Percentiles rank a stretch among this genome's conserved stretches.
Evolutionary conservation across 192 early-diverging fungal species (phyloP).

Genomic region (Chytriomyces confervae): DNA sequence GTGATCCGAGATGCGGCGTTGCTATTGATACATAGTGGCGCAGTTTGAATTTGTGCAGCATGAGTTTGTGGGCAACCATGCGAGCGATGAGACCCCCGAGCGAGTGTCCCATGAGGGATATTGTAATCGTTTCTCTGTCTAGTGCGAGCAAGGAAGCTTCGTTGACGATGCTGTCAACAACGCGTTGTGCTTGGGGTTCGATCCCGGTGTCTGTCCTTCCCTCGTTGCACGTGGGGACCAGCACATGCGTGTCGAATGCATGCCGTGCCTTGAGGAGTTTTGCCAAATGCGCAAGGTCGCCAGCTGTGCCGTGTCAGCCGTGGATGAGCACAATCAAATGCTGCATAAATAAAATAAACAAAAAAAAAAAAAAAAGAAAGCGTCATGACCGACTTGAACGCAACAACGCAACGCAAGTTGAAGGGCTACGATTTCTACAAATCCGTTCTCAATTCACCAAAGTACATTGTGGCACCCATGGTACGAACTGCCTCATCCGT

Average conservation of each 20-base stretch:
- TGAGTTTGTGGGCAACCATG: background rate
- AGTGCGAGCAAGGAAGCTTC: background rate
- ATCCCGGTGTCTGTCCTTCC: background rate
- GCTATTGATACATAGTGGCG: slow-evolving; percentile 8
- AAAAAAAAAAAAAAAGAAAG: too few species aligned
- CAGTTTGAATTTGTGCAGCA: background rate
- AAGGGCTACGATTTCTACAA: too few species aligned
- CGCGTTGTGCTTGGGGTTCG: slow-evolving; percentile 9
- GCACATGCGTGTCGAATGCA: background rate
- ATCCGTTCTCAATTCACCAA: too few species aligned
- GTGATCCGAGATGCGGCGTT: slow-evolving; percentile 23
- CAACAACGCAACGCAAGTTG: background rate
- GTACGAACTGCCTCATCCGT: too few species aligned
- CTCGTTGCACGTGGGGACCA: slow-evolving; percentile 9
- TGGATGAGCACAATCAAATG: slow-evolving; percentile 20
- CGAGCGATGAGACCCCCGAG: slow-evolving; percentile 24
- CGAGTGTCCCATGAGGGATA: slow-evolving; percentile 10
- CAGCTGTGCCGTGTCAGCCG: slow-evolving; percentile 2
- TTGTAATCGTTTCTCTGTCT: background rate
- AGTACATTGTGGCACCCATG: too few species aligned
- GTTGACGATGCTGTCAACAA: background rate
- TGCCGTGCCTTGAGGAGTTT: background rate
- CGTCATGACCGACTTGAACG: background rate
- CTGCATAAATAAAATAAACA: background rate
- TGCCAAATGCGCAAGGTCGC: slow-evolving; percentile 1